Evolutionary conservation across 1,284 basidiomycete species (phyloP), one percentile per base, ranked within the genome.

Genomic region (Calocybe gambosa): DNA sequence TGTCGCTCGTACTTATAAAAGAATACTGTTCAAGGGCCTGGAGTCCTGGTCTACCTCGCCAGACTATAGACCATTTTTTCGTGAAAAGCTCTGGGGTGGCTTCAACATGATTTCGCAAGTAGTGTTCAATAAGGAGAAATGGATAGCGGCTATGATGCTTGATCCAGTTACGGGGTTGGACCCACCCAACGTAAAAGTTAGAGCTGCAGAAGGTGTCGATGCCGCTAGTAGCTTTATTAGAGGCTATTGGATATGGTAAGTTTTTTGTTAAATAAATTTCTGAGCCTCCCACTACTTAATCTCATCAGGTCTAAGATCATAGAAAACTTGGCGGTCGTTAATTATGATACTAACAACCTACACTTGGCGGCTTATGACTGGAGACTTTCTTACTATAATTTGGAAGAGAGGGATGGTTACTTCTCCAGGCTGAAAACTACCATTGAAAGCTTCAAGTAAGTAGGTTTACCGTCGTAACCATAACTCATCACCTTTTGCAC

Each of bases 201-300:
- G 95, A 28, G 91, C 94, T 7, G 93, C 91, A 0, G 91, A 98
- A 64, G 94, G 89, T 0, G 79, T 91, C n/a, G 82, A 87, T 54
- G 91, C 90, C 1, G 91, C 92, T 5, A 91, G 86, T 55, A 90
- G 82, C 58, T 96, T 98, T 61, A 86, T 97, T 46, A 85, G 89
- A 60, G 91, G 92, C 3, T 97, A 93, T 63, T 96, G 93, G 93
- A 85, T 96, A 52, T 97, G 93, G 93, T 87, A 56, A 50, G 71
- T 61, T 45, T 16, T 31, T 39, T 26, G 28, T 15, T 9, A n/a
- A n/a, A n/a, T n/a, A 26, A 5, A 9, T 26, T 26, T 9, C 25
- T 26, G 25, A 26, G 25, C 5, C 25, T 6, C 36, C 31, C 23
- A 48, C 2, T 5, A 43, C 13, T 15, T 56, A 15, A 42, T 23